Conservation (phyloP, 768 basidiomycete species). For the Porphyrellus cyaneotinctus region DNA sequence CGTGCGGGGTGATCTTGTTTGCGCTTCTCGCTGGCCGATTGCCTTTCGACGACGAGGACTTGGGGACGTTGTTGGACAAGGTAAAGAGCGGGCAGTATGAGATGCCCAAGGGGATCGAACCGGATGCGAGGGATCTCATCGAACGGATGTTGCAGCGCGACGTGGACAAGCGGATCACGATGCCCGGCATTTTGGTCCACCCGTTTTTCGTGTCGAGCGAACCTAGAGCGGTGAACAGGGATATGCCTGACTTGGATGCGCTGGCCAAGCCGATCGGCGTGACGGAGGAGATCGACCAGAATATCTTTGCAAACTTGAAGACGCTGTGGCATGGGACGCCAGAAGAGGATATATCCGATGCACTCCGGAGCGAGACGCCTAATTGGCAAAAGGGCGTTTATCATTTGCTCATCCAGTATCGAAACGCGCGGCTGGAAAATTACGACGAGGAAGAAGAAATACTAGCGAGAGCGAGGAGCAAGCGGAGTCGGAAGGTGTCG, state of each 20-base stretch:
- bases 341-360: conserved; percentile 69
- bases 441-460: conserved; percentile 67
- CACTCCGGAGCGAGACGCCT: conserved; percentile 59
- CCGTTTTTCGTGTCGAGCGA: conserved; percentile 67
- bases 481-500: conserved; percentile 35
- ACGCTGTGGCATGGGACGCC: conserved; percentile 87
- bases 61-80: conserved; percentile 71
- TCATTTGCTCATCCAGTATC: conserved; percentile 81
- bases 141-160: conserved; percentile 77
- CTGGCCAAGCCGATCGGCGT: conserved; percentile 66
- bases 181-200: conserved; percentile 74
- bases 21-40: conserved; percentile 82
- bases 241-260: conserved; percentile 58
- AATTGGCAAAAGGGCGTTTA: conserved; percentile 98
- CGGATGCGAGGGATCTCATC: conserved; percentile 72
- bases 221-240: conserved; percentile 39
- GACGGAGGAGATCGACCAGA: conserved; percentile 70
- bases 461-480: conserved; percentile 31
- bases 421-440: conserved; percentile 66
- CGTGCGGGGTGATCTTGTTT: conserved; percentile 90
- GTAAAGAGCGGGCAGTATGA: conserved; percentile 70
- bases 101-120: conserved; percentile 69
- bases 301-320: conserved; percentile 85
- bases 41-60: conserved; percentile 92
- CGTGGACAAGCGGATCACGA: conserved; percentile 70